Evolutionary conservation across 177 flowering plant genomes (phyloP).

Genomic region (Vitis hybrid): DNA sequence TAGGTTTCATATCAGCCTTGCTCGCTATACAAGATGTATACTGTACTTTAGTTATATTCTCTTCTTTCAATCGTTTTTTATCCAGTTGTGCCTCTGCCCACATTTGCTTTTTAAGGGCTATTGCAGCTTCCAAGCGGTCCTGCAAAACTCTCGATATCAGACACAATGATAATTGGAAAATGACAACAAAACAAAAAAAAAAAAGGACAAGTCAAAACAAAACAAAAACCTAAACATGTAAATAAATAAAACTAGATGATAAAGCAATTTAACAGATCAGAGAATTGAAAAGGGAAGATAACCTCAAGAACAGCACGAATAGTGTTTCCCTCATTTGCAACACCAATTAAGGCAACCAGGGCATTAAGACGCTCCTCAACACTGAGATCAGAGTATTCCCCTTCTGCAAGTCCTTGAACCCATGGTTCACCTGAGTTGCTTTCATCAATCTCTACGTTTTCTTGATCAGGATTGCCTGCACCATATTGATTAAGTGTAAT

Average conservation of each 20-base stretch:
- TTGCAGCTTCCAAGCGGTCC: slow-evolving; percentile 97
- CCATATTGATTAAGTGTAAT: slow-evolving; percentile 27
- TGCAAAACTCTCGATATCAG: slow-evolving; percentile 31
- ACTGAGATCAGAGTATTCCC: slow-evolving; percentile 60
- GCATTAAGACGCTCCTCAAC: slow-evolving; percentile 57
- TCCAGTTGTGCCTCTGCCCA: slow-evolving; percentile 93
- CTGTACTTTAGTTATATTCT: slow-evolving; percentile 43
- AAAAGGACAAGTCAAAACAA: background rate
- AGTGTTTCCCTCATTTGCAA: slow-evolving; percentile 54
- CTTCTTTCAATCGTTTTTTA: slow-evolving; percentile 83
- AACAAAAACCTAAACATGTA: background rate
- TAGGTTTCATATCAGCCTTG: slow-evolving; percentile 41
- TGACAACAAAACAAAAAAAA: background rate
- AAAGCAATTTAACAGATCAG: background rate
- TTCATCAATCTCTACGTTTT: slow-evolving; percentile 77
- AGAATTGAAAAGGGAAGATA: background rate
- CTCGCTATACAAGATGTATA: slow-evolving; percentile 32
- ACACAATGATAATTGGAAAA: no score
- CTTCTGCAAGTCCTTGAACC: slow-evolving; percentile 90
- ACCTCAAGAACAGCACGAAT: slow-evolving; percentile 57
- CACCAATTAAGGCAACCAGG: slow-evolving; percentile 44
- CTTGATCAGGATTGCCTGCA: slow-evolving; percentile 36
- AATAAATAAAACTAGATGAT: background rate
- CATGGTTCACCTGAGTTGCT: slow-evolving; percentile 75
- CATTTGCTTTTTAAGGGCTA: slow-evolving; percentile 93